Evolutionary conservation across 108 stramenopile genomes (phyloP), one percentile per base, ranked within the genome.

Genomic region (Fragilariopsis cylindrus): DNA sequence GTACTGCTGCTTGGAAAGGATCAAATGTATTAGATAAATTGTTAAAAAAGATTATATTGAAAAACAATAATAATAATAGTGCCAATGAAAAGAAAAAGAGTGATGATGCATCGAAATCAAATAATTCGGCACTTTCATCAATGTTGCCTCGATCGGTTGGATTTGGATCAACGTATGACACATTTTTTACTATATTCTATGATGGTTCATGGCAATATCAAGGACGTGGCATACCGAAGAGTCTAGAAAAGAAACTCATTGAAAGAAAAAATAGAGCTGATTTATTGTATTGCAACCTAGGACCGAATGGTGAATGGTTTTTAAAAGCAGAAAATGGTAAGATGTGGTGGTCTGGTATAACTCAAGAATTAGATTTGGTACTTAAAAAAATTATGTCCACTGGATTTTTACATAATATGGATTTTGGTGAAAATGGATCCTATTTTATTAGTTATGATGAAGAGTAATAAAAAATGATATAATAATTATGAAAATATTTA

Each of bases 301-400:
- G 93, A 16, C 88, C 90, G 7, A 57, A 72, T 12, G 84, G 85
- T 41, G 90, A 94, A 76, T 94, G 90, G 89, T 94, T 90, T 65
- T 21, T 92, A 39, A 80, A 84, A 71, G 84, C 89, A 2, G 76
- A 78, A 58, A 90, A 89, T 70, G 88, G 88, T 49, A 82, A 86
- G n/a, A 84, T 89, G 76, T 94, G 90, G 90, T 94, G 90, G 90
- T 85, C 86, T 69, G 88, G 87, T 6, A 88, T 91, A 5, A 75
- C 81, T 7, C 70, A 84, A 3, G 89, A 90, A 55, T 60, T 88
- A 21, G 84, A 89, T 72, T 66, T 72, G 45, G 72, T 79, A 13
- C 80, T 91, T 68, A 43, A 76, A 16, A 75, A 80, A 18, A 73
- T 94, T 42, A 56, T 82, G 55, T 79, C 84, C 21, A 68, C 66